These are phyloP conservation scores for Rubroshorea leprosula DNA, from an alignment of 345 rosid species.

Conservation along the genomic window DNA sequence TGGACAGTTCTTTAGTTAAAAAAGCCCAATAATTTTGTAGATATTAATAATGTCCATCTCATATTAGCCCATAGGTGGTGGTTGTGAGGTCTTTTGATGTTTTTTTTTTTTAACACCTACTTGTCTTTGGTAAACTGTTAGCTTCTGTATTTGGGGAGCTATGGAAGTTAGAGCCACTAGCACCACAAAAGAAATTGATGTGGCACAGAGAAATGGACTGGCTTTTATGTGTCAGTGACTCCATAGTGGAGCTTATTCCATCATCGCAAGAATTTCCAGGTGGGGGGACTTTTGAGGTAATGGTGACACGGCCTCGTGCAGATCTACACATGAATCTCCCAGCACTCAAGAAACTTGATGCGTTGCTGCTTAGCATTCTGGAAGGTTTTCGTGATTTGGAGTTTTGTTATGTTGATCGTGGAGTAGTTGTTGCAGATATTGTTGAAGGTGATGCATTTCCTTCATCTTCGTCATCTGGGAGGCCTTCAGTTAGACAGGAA, in stretches of 20 bases:
- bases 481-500: conserved; percentile 75
- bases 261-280: conserved; percentile 83
- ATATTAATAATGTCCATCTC: no score
- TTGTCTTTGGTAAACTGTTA: conserved; percentile 22
- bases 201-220: conserved; percentile 91
- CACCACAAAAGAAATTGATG: conserved; percentile 71
- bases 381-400: conserved; percentile 64
- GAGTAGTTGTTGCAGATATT: conserved; percentile 52
- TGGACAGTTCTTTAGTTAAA: not conserved
- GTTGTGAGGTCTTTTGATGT: not conserved
- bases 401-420: conserved; percentile 87
- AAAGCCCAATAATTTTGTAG: no score
- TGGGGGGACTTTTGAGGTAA: conserved; percentile 84
- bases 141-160: conserved; percentile 95
- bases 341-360: conserved; percentile 93
- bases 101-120: not conserved
- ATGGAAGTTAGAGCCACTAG: conserved; percentile 90
- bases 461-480: conserved; percentile 36
- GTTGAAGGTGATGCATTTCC: conserved; percentile 37
- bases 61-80: not conserved
- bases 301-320: conserved; percentile 78
- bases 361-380: conserved; percentile 73
- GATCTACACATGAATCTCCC: conserved; percentile 85
- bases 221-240: conserved; percentile 81
- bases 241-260: conserved; percentile 92